Conservation (phyloP, 441 rosid genomes). For the Jatropha podagrica region DNA sequence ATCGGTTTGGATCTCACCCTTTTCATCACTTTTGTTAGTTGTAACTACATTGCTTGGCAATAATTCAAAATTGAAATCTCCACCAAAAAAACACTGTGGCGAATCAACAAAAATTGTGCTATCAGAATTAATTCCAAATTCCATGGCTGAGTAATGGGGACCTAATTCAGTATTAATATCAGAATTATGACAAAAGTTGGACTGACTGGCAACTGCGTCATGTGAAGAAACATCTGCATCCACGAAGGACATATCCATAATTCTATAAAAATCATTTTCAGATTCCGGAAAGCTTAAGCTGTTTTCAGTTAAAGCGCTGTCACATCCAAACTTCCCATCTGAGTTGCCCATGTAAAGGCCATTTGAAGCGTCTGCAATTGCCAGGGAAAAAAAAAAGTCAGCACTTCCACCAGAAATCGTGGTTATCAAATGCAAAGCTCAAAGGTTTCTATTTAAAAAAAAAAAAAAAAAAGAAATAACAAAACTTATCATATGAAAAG, state of each 20-base stretch:
- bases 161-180: constrained; percentile 36
- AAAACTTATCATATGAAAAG: not conserved
- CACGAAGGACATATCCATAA: constrained; percentile 21
- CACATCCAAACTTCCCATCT: constrained; percentile 20
- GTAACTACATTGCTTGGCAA: constrained; percentile 40
- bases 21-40: constrained; percentile 41
- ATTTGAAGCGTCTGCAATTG: constrained; percentile 43
- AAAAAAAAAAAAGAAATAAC: not conserved
- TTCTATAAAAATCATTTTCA: constrained; percentile 27
- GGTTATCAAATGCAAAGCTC: not conserved
- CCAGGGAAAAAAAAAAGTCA: constrained; percentile 26
- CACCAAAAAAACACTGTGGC: constrained; percentile 13
- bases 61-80: constrained; percentile 32
- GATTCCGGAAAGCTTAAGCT: constrained; percentile 31
- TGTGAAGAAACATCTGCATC: constrained; percentile 33
- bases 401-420: constrained; percentile 15
- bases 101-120: constrained; percentile 33
- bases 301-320: constrained; percentile 24
- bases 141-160: constrained; percentile 33
- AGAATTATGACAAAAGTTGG: constrained; percentile 42
- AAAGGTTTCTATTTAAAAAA: not conserved
- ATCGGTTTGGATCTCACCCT: constrained; percentile 38
- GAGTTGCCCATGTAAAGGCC: constrained; percentile 28
- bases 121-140: constrained; percentile 33
- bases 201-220: constrained; percentile 32